These are phyloP conservation scores for Kodamaea arcana DNA, from an alignment of 1,139 yeast species.

Conservation along the genomic window DNA sequence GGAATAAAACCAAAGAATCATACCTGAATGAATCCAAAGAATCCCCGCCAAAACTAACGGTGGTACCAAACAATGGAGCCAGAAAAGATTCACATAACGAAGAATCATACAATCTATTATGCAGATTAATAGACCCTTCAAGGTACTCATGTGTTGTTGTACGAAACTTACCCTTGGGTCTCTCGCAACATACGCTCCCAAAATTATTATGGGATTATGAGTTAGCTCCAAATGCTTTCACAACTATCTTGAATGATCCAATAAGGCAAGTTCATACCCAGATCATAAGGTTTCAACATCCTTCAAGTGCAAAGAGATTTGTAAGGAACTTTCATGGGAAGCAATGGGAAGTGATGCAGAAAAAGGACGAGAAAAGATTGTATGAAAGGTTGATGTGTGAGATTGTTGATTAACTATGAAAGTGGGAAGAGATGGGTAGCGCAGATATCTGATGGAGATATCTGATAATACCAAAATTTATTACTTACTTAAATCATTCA, in stretches of 20 bases:
- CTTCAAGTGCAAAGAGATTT: slow-evolving; percentile 50
- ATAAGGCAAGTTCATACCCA: slow-evolving; percentile 23
- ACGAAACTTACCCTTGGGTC: slow-evolving; percentile 38
- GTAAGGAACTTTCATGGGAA: slow-evolving; percentile 54
- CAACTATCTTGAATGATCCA: slow-evolving; percentile 25
- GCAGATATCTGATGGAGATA: too few species aligned
- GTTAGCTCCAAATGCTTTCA: slow-evolving; percentile 20
- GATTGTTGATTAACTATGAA: slow-evolving; percentile 27
- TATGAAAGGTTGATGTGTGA: slow-evolving; percentile 42
- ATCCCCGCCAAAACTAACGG: too few species aligned
- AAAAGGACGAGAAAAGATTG: slow-evolving; percentile 24
- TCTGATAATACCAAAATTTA: too few species aligned
- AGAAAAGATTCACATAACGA: too few species aligned
- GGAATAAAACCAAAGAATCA: too few species aligned
- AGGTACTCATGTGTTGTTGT: slow-evolving; percentile 29
- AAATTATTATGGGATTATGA: slow-evolving; percentile 41
- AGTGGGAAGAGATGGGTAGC: too few species aligned
- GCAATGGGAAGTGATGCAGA: slow-evolving; percentile 32
- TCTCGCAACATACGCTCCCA: slow-evolving; percentile 28
- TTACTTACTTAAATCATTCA: too few species aligned
- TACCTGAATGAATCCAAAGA: too few species aligned
- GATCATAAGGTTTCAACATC: slow-evolving; percentile 46
- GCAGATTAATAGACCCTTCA: slow-evolving; percentile 12
- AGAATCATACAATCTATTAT: neutral
- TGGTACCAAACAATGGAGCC: too few species aligned